A percentile compares a stretch with the other conserved stretches of the same genome.
Conservation (phyloP, 2,329 filamentous ascomycete species). For the Alternaria metachromatica region DNA sequence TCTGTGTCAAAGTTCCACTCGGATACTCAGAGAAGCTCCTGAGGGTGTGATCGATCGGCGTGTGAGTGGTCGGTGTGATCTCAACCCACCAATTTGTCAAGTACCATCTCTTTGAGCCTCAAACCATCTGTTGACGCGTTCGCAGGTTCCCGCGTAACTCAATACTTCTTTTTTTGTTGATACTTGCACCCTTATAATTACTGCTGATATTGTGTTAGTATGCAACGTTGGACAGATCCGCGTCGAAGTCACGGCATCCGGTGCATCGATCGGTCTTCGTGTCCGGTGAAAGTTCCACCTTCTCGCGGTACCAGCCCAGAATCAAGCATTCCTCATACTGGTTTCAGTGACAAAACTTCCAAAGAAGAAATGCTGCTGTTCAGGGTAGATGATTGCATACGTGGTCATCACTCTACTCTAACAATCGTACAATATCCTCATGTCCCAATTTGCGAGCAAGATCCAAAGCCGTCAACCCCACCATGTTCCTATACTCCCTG, state of each 20-base stretch:
- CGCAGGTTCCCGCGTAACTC: background rate
- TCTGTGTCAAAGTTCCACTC: conserved; percentile 47
- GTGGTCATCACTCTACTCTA: background rate
- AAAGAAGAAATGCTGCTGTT: background rate
- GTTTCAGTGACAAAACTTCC: background rate
- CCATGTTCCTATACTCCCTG: background rate
- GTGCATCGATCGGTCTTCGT: background rate
- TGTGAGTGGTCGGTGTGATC: background rate
- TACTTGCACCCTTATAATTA: background rate
- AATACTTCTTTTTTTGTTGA: background rate
- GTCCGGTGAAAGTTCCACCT: background rate
- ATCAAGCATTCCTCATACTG: background rate
- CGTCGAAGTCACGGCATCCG: background rate
- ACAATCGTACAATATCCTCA: background rate
- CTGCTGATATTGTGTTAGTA: background rate
- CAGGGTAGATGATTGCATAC: background rate
- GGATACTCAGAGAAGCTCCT: background rate
- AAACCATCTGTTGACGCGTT: background rate
- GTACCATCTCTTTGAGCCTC: background rate
- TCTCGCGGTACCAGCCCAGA: background rate
- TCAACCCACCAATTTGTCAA: background rate
- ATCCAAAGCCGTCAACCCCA: background rate
- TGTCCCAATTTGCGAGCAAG: background rate
- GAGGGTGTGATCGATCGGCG: background rate
- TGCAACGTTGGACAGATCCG: background rate